Base-by-base conservation (phyloP, 1,139 yeast genomes). In the Yueomyces sp. region DNA sequence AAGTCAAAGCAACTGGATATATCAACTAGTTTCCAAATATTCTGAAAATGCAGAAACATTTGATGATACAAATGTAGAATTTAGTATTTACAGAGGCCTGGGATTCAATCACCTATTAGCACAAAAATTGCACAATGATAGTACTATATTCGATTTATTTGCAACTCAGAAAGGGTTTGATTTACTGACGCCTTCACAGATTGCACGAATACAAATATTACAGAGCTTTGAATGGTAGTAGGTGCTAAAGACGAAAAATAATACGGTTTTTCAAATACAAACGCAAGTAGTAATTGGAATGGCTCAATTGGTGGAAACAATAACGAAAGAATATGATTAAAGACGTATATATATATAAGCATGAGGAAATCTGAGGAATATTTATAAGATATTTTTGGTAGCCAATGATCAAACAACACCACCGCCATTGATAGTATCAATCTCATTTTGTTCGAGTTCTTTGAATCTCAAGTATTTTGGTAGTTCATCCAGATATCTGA, bases 381-480 rank as follows among this genome's bases (percentile, higher is more conserved):
- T 29, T 29, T 29, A 29, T 42, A 32, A 41, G 35, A 28, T 29
- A 29, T 29, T 29, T 29, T 29, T 29, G 19, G 19, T 19, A 19
- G 9, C 11, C 28, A 19, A 19, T 19, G 19, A 19, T 48, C 43
- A 50, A 25, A 42, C 41, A n/a, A 94, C 93, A 49, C 95, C 95
- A 40, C 96, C 96, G 43, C 73, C 70, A 54, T 75, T 71, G 54
- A 86, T 75, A 50, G 76, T 72, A 7, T 81, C 95, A 41, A 81
- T 75, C 62, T 86, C 96, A n/a, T 56, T 50, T 28, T 75, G 83
- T 45, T 75, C 76, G 31, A 84, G 70, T 4, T 70, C 65, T 42
- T 68, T 67, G 63, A 79, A 82, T 64, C 78, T 78, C 67, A 82
- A 84, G 60, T 89, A 74, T 46, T 64, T 50, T 1, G 96, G 85